Percentiles rank a stretch among this genome's conserved stretches.
phyloP scores from a whole-genome alignment of 2,329 filamentous ascomycete genomes.

The Penicillium sp. region DNA sequence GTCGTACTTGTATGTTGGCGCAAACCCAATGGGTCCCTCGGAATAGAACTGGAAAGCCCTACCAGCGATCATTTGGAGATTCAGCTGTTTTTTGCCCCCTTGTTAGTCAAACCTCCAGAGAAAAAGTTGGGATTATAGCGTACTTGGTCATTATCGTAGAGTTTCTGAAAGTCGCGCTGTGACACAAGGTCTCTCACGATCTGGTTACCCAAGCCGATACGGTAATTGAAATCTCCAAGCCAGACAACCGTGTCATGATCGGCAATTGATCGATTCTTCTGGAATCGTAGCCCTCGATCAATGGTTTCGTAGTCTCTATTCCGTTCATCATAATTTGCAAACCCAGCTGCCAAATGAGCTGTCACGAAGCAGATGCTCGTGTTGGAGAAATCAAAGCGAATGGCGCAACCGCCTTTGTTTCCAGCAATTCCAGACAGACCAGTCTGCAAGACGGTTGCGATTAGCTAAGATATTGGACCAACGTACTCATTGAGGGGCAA shows the following conservation, averaged over 20 bases:
- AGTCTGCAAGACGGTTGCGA: conserved; percentile 52
- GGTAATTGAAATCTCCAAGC: conserved; percentile 98
- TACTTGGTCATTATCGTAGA: conserved; percentile 92
- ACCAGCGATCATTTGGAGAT: conserved; percentile 94
- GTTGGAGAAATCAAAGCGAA: conserved; percentile 91
- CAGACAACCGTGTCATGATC: conserved; percentile 92
- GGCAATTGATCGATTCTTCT: conserved; percentile 86
- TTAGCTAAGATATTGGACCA: conserved; percentile 18
- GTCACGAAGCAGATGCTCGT: conserved; percentile 95
- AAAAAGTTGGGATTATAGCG: conserved; percentile 3
- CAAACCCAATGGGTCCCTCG: conserved; percentile 83
- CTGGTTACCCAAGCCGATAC: conserved; percentile 83
- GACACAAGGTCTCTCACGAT: conserved; percentile 75
- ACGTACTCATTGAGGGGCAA: not conserved
- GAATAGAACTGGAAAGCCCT: conserved; percentile 89
- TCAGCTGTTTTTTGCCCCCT: conserved; percentile 62
- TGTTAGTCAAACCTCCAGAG: conserved; percentile 16
- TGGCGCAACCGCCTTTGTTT: conserved; percentile 96
- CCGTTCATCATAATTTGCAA: conserved; percentile 93
- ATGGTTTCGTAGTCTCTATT: conserved; percentile 94
- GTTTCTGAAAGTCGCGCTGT: conserved; percentile 70
- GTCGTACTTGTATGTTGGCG: conserved; percentile 96
- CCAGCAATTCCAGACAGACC: conserved; percentile 96
- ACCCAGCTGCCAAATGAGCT: conserved; percentile 92
- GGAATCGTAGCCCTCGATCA: conserved; percentile 83